Percentiles rank a stretch among this genome's conserved stretches.
Evolutionary conservation across 495 filamentous ascomycete species (phyloP).

Genomic region (Ascobolus immersus): DNA sequence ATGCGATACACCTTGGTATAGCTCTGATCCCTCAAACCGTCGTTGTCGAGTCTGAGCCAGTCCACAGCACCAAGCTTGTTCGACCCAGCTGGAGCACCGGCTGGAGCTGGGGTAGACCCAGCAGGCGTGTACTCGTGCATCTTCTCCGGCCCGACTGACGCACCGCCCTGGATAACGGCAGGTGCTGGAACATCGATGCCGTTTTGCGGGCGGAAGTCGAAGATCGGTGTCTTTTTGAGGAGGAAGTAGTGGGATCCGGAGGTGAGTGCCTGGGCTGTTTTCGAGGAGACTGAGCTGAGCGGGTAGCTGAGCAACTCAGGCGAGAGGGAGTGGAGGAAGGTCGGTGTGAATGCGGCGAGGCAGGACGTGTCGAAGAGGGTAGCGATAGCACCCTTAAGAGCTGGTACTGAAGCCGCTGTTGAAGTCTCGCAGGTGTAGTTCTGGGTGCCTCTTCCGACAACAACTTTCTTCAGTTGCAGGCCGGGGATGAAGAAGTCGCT

Average conservation of each 20-base stretch:
- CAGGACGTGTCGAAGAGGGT: slow-evolving; percentile 75
- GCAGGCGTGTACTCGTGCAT: slow-evolving; percentile 30
- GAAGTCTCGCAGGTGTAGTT: slow-evolving; percentile 68
- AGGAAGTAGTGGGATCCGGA: slow-evolving; percentile 31
- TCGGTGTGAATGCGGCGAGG: slow-evolving; percentile 37
- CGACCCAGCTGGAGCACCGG: slow-evolving; percentile 25
- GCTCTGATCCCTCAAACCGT: slow-evolving; percentile 6
- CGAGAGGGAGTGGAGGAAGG: slow-evolving; percentile 31
- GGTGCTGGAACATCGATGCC: slow-evolving; percentile 46
- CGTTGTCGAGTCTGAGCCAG: slow-evolving; percentile 39
- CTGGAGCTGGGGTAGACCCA: slow-evolving; percentile 30
- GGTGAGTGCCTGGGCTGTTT: no score
- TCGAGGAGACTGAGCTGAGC: no score
- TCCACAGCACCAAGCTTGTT: slow-evolving; percentile 38
- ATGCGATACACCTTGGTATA: slow-evolving; percentile 64
- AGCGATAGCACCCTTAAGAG: slow-evolving; percentile 47
- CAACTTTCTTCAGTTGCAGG: slow-evolving; percentile 49
- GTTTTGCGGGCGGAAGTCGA: slow-evolving; percentile 17
- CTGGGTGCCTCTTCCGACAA: slow-evolving; percentile 65
- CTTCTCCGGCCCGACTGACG: slow-evolving; percentile 31
- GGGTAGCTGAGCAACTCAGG: slow-evolving; percentile 18
- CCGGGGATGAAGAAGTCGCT: no score
- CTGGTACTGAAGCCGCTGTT: slow-evolving; percentile 20
- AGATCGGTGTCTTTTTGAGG: slow-evolving; percentile 24
- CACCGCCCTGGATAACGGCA: slow-evolving; percentile 26